Conservation (phyloP, 768 basidiomycete species). For the Coprinellus aureogranulatus region DNA sequence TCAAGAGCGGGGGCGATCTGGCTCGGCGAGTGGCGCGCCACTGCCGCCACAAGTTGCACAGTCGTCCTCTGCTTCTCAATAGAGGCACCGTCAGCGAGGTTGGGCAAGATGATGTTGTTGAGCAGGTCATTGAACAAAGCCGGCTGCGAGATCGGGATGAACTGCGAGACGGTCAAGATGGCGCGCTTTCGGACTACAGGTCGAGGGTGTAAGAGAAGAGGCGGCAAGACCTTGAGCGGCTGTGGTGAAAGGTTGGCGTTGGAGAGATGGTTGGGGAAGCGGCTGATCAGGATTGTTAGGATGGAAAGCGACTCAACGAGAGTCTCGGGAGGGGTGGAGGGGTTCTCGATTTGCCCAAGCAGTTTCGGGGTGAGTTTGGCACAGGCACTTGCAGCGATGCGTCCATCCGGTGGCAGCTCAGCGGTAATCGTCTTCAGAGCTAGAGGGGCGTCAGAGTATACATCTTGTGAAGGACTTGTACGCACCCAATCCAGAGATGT, state of each 20-base stretch:
- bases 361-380: conserved; percentile 83
- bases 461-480: conserved; percentile 2
- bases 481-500: conserved; percentile 90
- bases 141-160: conserved; percentile 70
- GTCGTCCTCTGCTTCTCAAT: conserved; percentile 75
- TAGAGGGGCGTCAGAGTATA: conserved; percentile 25
- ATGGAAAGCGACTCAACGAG: conserved; percentile 82
- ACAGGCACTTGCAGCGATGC: conserved; percentile 75
- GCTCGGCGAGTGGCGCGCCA: conserved; percentile 70
- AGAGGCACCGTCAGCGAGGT: conserved; percentile 48
- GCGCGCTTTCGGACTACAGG: conserved; percentile 92
- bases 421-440: conserved; percentile 94
- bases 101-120: conserved; percentile 56
- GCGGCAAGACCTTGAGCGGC: conserved; percentile 67
- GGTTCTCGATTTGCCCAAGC: conserved; percentile 70
- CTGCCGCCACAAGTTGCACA: conserved; percentile 74
- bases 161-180: conserved; percentile 81
- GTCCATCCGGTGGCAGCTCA: conserved; percentile 81
- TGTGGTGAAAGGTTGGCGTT: conserved; percentile 50
- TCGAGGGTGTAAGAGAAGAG: conserved; percentile 69
- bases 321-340: conserved; percentile 73
- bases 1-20: conserved; percentile 60
- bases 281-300: conserved; percentile 82
- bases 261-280: conserved; percentile 72
- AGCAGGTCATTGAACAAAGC: conserved; percentile 63